Evolutionary conservation across 2,329 filamentous ascomycete genomes (phyloP), one percentile per base, ranked within the genome.

Genomic region (Hyphodiscus sp.): DNA sequence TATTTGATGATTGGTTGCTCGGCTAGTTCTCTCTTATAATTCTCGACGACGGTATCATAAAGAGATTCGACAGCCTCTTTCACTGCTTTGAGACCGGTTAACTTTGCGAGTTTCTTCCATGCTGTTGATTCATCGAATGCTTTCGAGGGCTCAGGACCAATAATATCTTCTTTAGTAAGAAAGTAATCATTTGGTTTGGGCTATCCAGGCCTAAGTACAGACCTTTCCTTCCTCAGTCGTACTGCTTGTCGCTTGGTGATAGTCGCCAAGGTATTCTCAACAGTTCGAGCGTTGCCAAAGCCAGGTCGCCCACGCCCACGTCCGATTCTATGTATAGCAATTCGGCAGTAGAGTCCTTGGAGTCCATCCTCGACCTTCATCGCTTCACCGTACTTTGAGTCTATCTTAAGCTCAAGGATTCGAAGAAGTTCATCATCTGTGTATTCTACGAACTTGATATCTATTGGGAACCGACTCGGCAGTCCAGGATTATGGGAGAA

Each of bases 401-500:
- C 58, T 8, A 90, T 74, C 42, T 77, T 73, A 1, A 74, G 68
- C 11, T 73, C 68, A 0, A 91, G 66, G 13, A 92, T 91, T 0
- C 65, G 62, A 2, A 81, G 72, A 0, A 92, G 72, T 59, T 91
- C 86, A 0, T 70, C 61, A 46, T 91, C 83, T 0, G 72, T 71
- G 57, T 89, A 91, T 65, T 92, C 87, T 0, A 77, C 71, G 52
- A 91, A 92, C 43, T 79, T 75, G 61, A 91, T 73, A 33, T 76
- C 70, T 11, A 80, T 71, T 0, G 87, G 87, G 41, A 92, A 83
- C 0, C 87, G 81, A 58, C 85, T 88, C 0, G 79, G 74, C 2
- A 91, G 72, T 0, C 88, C 87, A 0, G 82, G 82, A 45, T 91
- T 91, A 56, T 91, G 86, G 0, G 79, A 74, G 46, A 89, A 90